phyloP scores from a whole-genome alignment of 768 basidiomycete species.

The Serendipita vermifera region DNA sequence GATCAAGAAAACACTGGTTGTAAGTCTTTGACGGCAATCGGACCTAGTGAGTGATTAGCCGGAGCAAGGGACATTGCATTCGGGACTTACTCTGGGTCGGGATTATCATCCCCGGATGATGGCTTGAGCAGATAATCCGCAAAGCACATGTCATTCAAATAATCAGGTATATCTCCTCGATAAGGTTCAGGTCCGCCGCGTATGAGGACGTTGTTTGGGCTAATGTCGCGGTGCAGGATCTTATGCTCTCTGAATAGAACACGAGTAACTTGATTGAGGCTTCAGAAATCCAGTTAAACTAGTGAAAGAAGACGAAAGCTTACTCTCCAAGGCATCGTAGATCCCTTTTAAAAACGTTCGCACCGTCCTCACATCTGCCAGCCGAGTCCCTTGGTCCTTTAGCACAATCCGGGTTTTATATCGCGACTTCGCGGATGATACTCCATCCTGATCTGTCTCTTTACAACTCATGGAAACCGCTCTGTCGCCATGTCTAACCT shows the following conservation, averaged over 20 bases:
- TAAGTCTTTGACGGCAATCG: no score
- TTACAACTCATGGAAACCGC: not conserved
- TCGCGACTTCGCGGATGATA: no score
- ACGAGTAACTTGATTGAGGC: not conserved
- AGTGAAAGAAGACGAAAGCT: no score
- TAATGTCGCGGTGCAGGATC: not conserved
- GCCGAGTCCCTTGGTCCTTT: not conserved
- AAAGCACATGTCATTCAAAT: no score
- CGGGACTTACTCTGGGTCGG: no score
- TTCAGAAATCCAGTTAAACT: not conserved
- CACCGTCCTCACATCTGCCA: not conserved
- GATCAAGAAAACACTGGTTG: not conserved
- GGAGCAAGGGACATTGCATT: no score
- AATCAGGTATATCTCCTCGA: no score
- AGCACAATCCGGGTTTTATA: not conserved
- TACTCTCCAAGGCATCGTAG: not conserved
- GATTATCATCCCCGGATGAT: no score
- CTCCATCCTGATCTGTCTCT: not conserved
- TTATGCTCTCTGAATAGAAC: not conserved
- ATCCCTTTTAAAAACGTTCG: not conserved
- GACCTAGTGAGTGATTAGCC: no score
- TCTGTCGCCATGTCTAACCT: not conserved
- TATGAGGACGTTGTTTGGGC: not conserved
- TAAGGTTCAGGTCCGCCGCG: not conserved
- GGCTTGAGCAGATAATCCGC: no score